Evolutionary conservation across 2,329 filamentous ascomycete genomes (phyloP), one percentile per base, ranked within the genome.

Genomic region (Arthrobotrys musiformis): DNA sequence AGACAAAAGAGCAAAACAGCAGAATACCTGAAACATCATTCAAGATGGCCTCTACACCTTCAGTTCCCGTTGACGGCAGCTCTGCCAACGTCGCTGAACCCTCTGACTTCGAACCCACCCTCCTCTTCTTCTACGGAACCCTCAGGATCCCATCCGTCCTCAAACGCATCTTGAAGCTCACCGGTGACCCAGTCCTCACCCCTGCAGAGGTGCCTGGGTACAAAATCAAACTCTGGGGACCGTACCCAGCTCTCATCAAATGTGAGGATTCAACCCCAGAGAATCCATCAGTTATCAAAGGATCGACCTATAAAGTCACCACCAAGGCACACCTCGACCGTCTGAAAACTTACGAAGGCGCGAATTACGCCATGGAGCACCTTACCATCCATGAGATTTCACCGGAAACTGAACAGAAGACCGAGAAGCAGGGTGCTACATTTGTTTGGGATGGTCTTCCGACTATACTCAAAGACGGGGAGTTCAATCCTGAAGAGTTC

Each of bases 91-190:
- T 19, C 19, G 2, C 26, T 9, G 30, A 33, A 50, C 15, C 46
- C 15, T 33, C 28, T 9, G 26, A 58, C 15, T 70, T 70, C 54
- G 11, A 70, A 22, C 56, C 56, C 9, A 24, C 50, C 17, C 24
- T 54, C 8, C 52, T 70, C 5, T 70, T 70, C 33, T 52, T 52
- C 35, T 70, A 70, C 35, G 56, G 33, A 33, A 52, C 44, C 5
- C 28, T 62, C 30, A 54, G 15, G 24, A 22, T 54, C 22, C 56
- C 54, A 13, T 15, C 26, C 1, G 19, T 63, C 42, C 33, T 70
- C n/a, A 42, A 44, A 11, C 67, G 42, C 26, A 37, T 70, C 22
- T 22, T 62, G 6, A 24, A 46, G 2, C 54, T 62, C 2, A 6
- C 22, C 4, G 40, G 52, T 17, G 56, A 62, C 1, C 66, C 66